Evolutionary conservation across 2,329 filamentous ascomycete genomes (phyloP).

Genomic region (Celoporthe dispersa): DNA sequence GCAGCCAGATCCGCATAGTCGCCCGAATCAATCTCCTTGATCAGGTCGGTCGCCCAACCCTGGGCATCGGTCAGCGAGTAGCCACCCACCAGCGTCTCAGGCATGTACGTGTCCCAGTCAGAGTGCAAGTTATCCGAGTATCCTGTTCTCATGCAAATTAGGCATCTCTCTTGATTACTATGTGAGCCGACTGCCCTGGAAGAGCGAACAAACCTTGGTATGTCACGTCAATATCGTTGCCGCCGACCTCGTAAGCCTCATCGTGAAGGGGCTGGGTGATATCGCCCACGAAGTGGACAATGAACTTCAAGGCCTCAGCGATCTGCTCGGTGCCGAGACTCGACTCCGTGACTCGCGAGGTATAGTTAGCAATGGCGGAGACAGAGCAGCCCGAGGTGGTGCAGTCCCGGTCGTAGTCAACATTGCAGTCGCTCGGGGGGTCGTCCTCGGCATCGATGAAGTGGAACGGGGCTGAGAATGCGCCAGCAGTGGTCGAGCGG

Average conservation of each 20-base stretch:
- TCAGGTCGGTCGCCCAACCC: slow-evolving; percentile 43
- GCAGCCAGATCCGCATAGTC: slow-evolving; percentile 39
- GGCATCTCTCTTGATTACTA: not conserved
- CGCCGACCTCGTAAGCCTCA: slow-evolving; percentile 56
- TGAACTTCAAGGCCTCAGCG: slow-evolving; percentile 45
- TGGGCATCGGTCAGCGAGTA: slow-evolving; percentile 38
- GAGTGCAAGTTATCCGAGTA: slow-evolving; percentile 61
- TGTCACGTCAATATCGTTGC: slow-evolving; percentile 59
- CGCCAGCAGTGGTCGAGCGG: slow-evolving; percentile 50
- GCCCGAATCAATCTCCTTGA: slow-evolving; percentile 42
- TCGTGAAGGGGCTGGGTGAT: slow-evolving; percentile 60
- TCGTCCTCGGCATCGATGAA: slow-evolving; percentile 60
- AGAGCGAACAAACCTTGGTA: slow-evolving; percentile 44
- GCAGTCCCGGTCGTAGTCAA: slow-evolving; percentile 51
- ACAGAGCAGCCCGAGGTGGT: slow-evolving; percentile 49
- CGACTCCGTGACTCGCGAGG: slow-evolving; percentile 31
- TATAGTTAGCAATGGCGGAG: slow-evolving; percentile 46
- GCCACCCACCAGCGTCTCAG: slow-evolving; percentile 46
- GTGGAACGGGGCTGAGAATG: slow-evolving; percentile 52
- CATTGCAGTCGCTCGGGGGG: slow-evolving; percentile 50
- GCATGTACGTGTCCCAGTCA: slow-evolving; percentile 62
- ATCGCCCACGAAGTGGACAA: slow-evolving; percentile 58
- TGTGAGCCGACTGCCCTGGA: not conserved
- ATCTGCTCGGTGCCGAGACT: slow-evolving; percentile 29
- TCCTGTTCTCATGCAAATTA: slow-evolving; percentile 29